These are phyloP conservation scores for Taxillus chinensis DNA, from an alignment of 164 flowering plant species.

Conservation along the genomic window DNA sequence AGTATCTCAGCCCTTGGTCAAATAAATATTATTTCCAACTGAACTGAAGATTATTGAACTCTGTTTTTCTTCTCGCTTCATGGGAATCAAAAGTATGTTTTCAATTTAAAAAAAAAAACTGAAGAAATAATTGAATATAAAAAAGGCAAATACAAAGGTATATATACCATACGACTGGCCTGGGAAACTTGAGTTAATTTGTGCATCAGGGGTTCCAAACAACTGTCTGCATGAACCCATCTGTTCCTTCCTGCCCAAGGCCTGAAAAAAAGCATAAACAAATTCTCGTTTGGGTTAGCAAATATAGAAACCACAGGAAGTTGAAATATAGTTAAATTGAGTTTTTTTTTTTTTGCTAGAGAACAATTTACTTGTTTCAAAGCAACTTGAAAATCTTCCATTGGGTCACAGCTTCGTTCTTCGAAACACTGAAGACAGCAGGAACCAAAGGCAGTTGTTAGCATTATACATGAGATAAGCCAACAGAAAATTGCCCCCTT, in stretches of 20 bases:
- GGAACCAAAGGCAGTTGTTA: conserved; percentile 40
- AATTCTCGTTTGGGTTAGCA: not conserved
- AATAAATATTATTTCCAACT: too few relatives aligned
- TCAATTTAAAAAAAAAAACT: too few relatives aligned
- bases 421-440: conserved; percentile 50
- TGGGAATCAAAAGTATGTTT: too few relatives aligned
- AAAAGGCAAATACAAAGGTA: not conserved
- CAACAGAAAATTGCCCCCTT: not conserved
- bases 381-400: conserved; percentile 28
- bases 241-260: conserved; percentile 14
- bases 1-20: too few relatives aligned
- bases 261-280: conserved; percentile 15
- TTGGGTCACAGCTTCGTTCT: conserved; percentile 22
- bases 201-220: conserved; percentile 13
- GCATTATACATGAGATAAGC: not conserved
- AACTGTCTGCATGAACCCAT: conserved; percentile 9
- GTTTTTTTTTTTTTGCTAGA: not conserved
- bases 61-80: too few relatives aligned
- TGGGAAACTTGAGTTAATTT: conserved; percentile 11
- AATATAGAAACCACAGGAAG: not conserved
- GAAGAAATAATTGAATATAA: too few relatives aligned
- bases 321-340: not conserved
- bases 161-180: conserved; percentile 21
- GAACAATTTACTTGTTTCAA: conserved; percentile 19
- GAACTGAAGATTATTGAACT: too few relatives aligned